Evolutionary conservation across 306 rosid genomes (phyloP).

Genomic region (Quercus variabilis): DNA sequence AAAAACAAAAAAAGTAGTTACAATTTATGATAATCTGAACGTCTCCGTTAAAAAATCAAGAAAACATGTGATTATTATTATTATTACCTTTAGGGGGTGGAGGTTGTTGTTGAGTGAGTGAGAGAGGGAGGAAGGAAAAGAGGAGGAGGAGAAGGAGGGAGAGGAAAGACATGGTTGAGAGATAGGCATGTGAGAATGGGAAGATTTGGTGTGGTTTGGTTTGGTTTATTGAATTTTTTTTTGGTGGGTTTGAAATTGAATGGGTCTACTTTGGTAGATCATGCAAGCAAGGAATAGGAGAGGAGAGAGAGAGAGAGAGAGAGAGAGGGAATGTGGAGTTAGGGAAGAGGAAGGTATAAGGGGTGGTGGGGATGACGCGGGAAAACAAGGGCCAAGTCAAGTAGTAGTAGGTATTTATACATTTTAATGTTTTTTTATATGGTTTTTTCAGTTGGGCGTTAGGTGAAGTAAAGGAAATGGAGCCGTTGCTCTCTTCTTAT

Average conservation of each 20-base stretch:
- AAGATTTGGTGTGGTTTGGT: neutral
- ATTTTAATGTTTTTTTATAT: neutral
- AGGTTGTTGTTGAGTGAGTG: conserved; percentile 26
- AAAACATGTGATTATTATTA: too few relatives aligned
- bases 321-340: conserved; percentile 28
- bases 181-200: conserved; percentile 15
- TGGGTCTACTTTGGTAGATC: conserved; percentile 22
- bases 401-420: neutral
- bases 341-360: conserved; percentile 41
- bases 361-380: conserved; percentile 43
- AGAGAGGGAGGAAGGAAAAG: conserved; percentile 26
- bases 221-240: neutral
- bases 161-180: conserved; percentile 38
- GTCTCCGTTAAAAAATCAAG: too few relatives aligned
- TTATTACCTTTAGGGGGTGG: conserved; percentile 52
- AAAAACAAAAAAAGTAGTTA: neutral
- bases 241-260: conserved; percentile 29
- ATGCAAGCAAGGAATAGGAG: conserved; percentile 36
- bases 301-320: too few relatives aligned
- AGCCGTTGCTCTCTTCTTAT: neutral
- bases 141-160: conserved; percentile 24
- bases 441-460: neutral
- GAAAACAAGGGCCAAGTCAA: conserved; percentile 43
- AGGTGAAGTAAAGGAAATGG: neutral
- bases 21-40: too few relatives aligned